Base-by-base conservation (phyloP, 2,329 filamentous ascomycete species). In the Zasmidium citrigriseum region DNA sequence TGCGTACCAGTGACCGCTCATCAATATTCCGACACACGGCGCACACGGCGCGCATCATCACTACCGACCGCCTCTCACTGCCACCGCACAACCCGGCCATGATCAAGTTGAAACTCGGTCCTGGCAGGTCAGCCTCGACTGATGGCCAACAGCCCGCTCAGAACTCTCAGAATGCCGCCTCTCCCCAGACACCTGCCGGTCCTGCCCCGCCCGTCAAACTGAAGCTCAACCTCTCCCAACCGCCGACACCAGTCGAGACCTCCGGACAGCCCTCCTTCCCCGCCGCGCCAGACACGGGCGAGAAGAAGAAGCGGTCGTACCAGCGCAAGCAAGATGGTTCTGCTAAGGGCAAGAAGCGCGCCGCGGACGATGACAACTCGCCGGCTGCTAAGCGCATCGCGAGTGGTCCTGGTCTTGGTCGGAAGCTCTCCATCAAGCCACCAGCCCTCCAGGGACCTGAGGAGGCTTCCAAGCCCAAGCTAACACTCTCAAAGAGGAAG, bases 401-500 rank as follows among this genome's bases (percentile, higher is more conserved):
- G 5, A 65, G 63, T 51, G 64, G 61, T 21, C 21, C 70, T 11
- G 64, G 67, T 16, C 38, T 52, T 2, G 23, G 10, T 12, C 66
- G 70, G 53, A 67, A 70, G 55, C 61, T 69, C 57, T 64, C 70
- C 51, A 51, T 73, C 34, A 75, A 76, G 53, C 45, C 76, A 53
- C 55, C 71, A 58, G 44, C 54, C 41, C 21, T 46, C 74, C 14
- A 54, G 20, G 14, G 76, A 76, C 60, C 79, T 72, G 27, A 78
- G 87, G 56, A 41, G 23, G 46, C 29, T 16, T 18, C 14, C 18
- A 49, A 46, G 11, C 46, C 60, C 14, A 83, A 84, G 54, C 77
- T 90, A 57, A 88, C 86, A 68, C 80, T 85, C 11, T 22, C 41
- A 3, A 68, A 63, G 49, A 58, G 58, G 22, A 61, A 63, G 4